Percentiles rank a stretch among this genome's conserved stretches.
phyloP scores from a whole-genome alignment of 2,329 filamentous ascomycete genomes.

The Bretziella fagacearum region DNA sequence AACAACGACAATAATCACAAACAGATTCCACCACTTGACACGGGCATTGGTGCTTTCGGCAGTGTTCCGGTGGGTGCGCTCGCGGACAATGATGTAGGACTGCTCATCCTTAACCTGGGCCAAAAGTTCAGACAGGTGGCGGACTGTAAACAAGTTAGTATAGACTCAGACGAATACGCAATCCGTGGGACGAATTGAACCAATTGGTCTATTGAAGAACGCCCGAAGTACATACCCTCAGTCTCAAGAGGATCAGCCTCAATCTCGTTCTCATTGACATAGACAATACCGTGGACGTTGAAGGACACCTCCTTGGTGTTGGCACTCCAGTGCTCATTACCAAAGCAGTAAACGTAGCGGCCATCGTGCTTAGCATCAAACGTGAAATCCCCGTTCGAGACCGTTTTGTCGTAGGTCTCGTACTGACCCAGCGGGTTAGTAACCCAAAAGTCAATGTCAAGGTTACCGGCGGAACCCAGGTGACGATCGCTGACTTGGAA shows the following conservation, averaged over 20 bases:
- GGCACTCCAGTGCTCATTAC: conserved; percentile 94
- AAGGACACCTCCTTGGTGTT: conserved; percentile 97
- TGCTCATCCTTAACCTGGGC: conserved; percentile 95
- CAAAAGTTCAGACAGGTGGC: conserved; percentile 66
- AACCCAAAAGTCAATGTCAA: conserved; percentile 98
- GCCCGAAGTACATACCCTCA: conserved; percentile 70
- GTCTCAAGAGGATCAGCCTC: conserved; percentile 75
- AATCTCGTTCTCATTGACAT: conserved; percentile 75
- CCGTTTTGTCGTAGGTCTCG: conserved; percentile 61
- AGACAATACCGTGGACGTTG: conserved; percentile 97
- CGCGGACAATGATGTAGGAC: conserved; percentile 85
- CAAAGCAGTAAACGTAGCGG: conserved; percentile 93
- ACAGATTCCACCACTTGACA: conserved; percentile 99
- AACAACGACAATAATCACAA: conserved; percentile 76
- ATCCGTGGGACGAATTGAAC: background rate
- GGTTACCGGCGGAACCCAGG: conserved; percentile 82
- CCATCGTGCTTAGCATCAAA: conserved; percentile 77
- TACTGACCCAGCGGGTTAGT: conserved; percentile 59
- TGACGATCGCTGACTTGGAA: conserved; percentile 97
- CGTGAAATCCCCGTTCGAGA: conserved; percentile 83
- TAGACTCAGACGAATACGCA: background rate
- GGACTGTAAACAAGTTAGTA: conserved; percentile 36
- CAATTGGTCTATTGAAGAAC: background rate
- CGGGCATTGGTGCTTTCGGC: conserved; percentile 94
- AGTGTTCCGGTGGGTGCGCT: conserved; percentile 93